Percentiles rank a stretch among this genome's conserved stretches.
Conservation (phyloP, 2,329 filamentous ascomycete species). For the Didymella sp. region DNA sequence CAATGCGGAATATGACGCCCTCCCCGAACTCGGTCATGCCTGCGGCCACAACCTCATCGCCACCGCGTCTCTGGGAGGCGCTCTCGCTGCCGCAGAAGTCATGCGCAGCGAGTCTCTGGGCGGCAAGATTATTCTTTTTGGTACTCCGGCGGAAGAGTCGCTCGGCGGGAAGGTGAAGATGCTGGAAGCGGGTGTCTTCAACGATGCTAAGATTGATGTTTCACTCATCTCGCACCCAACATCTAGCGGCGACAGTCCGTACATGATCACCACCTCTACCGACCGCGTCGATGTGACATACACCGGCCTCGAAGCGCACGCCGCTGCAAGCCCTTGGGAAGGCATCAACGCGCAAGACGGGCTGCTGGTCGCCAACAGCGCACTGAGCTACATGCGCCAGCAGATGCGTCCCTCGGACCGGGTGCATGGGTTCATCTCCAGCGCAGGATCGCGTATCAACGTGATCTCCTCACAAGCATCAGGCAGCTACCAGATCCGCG, state of each 20-base stretch:
- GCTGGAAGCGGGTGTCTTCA: slow-evolving; percentile 52
- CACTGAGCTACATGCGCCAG: slow-evolving; percentile 23
- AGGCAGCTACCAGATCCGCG: slow-evolving; percentile 20
- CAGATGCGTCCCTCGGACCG: slow-evolving; percentile 24
- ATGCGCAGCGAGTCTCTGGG: slow-evolving; percentile 37
- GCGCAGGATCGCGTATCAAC: slow-evolving; percentile 20
- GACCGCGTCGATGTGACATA: slow-evolving; percentile 25
- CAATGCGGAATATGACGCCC: slow-evolving; percentile 50
- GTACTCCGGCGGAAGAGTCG: slow-evolving; percentile 56
- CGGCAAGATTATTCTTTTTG: slow-evolving; percentile 52
- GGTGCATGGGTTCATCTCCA: slow-evolving; percentile 26
- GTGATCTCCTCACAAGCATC: slow-evolving; percentile 17
- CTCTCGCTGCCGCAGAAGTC: slow-evolving; percentile 47
- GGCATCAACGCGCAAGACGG: slow-evolving; percentile 34
- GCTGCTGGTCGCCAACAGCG: slow-evolving; percentile 26
- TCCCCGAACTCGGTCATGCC: slow-evolving; percentile 53
- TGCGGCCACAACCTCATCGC: slow-evolving; percentile 58
- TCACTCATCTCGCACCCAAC: slow-evolving; percentile 45
- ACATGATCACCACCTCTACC: slow-evolving; percentile 55
- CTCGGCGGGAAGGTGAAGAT: slow-evolving; percentile 55
- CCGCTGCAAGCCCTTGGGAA: slow-evolving; percentile 45
- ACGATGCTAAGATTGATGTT: slow-evolving; percentile 46
- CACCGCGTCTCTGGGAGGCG: slow-evolving; percentile 48
- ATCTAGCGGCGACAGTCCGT: slow-evolving; percentile 51
- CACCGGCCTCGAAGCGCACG: slow-evolving; percentile 26